Evolutionary conservation across 2,329 filamentous ascomycete genomes (phyloP).

Genomic region (Zopfia rhizophila): DNA sequence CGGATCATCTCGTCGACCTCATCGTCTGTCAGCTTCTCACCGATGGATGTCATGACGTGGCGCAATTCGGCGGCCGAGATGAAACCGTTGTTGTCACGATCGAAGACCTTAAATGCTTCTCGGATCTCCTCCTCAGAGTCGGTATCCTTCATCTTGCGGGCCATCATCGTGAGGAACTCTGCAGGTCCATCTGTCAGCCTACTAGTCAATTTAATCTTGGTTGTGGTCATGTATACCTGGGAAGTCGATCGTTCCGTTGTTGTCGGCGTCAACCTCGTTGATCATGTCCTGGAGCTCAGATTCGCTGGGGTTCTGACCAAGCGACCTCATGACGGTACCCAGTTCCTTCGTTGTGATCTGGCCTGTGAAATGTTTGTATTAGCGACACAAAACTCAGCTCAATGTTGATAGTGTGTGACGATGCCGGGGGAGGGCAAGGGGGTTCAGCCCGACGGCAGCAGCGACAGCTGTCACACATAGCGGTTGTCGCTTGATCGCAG

Average conservation of each 20-base stretch:
- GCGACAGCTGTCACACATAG: conserved; percentile 4
- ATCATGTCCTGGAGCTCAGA: conserved; percentile 73
- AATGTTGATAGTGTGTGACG: conserved; percentile 18
- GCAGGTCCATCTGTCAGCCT: conserved; percentile 5
- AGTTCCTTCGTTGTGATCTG: conserved; percentile 73
- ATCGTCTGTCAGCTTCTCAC: conserved; percentile 70
- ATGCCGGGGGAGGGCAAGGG: conserved; percentile 10
- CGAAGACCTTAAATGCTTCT: conserved; percentile 73
- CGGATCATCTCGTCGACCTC: conserved; percentile 74
- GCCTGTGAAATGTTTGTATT: conserved; percentile 54
- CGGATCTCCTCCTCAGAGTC: conserved; percentile 73
- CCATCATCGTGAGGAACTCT: conserved; percentile 76
- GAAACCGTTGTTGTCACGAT: conserved; percentile 72
- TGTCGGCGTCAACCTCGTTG: conserved; percentile 73
- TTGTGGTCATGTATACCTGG: conserved; percentile 56
- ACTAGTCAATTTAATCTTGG: neutral
- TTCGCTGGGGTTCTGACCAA: conserved; percentile 71
- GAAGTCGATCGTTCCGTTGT: conserved; percentile 73
- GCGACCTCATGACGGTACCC: conserved; percentile 71
- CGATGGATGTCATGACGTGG: conserved; percentile 72
- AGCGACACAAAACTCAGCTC: conserved; percentile 25
- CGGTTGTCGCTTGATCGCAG: conserved; percentile 1
- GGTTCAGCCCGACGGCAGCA: conserved; percentile 12
- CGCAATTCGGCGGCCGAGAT: conserved; percentile 71
- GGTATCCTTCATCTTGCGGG: conserved; percentile 69